phyloP scores from a whole-genome alignment of 345 rosid species.

The Stellera chamaejasme region DNA sequence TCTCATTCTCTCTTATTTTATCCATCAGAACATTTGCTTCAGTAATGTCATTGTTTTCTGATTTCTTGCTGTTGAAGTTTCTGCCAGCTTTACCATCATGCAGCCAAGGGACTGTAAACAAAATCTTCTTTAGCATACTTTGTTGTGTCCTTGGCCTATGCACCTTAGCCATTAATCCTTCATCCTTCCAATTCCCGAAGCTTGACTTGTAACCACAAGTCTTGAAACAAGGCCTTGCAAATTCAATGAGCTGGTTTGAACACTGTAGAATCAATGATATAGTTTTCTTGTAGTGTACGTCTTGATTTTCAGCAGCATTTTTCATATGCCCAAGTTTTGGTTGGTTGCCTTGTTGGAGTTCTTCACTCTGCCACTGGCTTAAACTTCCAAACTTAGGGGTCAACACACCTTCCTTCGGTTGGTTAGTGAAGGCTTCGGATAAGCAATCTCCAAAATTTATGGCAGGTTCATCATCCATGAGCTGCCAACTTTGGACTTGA shows the following conservation, averaged over 20 bases:
- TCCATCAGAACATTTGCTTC: slow-evolving; percentile 17
- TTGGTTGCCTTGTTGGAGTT: slow-evolving; percentile 34
- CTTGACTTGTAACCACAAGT: slow-evolving; percentile 38
- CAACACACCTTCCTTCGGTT: slow-evolving; percentile 9
- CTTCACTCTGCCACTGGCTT: slow-evolving; percentile 16
- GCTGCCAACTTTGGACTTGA: slow-evolving; percentile 35
- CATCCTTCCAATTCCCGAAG: slow-evolving; percentile 57
- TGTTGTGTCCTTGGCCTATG: slow-evolving; percentile 30
- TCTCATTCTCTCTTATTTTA: slow-evolving; percentile 38
- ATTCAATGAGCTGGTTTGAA: slow-evolving; percentile 16
- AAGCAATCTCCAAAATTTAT: slow-evolving; percentile 25
- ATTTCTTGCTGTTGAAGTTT: slow-evolving; percentile 1
- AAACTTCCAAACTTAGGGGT: slow-evolving; percentile 11
- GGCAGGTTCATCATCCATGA: slow-evolving; percentile 30
- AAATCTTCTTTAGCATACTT: slow-evolving; percentile 43
- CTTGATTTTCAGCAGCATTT: slow-evolving; percentile 29
- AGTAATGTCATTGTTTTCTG: slow-evolving; percentile 9
- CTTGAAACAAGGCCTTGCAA: slow-evolving; percentile 12
- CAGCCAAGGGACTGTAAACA: slow-evolving; percentile 61
- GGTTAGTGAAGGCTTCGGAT: slow-evolving; percentile 20
- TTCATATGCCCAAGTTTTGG: slow-evolving; percentile 31
- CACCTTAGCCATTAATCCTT: slow-evolving; percentile 14
- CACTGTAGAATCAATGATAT: slow-evolving; percentile 34
- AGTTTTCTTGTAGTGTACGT: slow-evolving; percentile 41
- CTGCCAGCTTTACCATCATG: slow-evolving; percentile 9